A percentile compares a stretch with the other conserved stretches of the same genome.
phyloP scores from a whole-genome alignment of 371 early-diverging fungal species.

The Catenaria anguillulae region DNA sequence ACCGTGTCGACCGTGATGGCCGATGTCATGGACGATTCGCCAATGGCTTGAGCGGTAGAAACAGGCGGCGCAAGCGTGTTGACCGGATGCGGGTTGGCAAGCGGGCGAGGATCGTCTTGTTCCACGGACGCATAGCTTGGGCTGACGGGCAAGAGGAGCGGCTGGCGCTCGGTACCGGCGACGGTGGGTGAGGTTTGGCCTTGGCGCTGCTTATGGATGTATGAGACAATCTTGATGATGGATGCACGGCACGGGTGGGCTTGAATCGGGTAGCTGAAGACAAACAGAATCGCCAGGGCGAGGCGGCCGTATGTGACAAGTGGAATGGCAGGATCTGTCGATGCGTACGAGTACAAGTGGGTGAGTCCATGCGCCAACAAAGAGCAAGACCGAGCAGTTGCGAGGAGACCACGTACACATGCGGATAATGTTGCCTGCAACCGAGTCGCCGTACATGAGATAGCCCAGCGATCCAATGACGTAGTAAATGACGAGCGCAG shows the following conservation, averaged over 20 bases:
- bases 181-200: background rate
- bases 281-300: constrained; percentile 77
- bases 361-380: too few species aligned
- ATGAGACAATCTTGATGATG: constrained; percentile 59
- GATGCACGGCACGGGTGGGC: constrained; percentile 89
- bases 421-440: constrained; percentile 76
- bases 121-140: background rate
- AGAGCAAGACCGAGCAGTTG: background rate
- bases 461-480: constrained; percentile 85
- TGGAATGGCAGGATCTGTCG: constrained; percentile 47
- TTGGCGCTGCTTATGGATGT: background rate
- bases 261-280: constrained; percentile 96
- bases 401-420: constrained; percentile 66
- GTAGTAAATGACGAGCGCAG: constrained; percentile 72
- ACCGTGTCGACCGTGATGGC: too few species aligned
- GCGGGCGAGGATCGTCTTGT: background rate
- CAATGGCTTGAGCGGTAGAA: too few species aligned
- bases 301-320: constrained; percentile 73
- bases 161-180: background rate
- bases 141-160: background rate
- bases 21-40: background rate
- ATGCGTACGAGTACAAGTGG: background rate
- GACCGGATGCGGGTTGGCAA: background rate
- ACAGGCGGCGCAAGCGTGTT: background rate
- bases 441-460: constrained; percentile 78